Conservation (phyloP, 768 basidiomycete species). For the Rhodotorula toruloides region DNA sequence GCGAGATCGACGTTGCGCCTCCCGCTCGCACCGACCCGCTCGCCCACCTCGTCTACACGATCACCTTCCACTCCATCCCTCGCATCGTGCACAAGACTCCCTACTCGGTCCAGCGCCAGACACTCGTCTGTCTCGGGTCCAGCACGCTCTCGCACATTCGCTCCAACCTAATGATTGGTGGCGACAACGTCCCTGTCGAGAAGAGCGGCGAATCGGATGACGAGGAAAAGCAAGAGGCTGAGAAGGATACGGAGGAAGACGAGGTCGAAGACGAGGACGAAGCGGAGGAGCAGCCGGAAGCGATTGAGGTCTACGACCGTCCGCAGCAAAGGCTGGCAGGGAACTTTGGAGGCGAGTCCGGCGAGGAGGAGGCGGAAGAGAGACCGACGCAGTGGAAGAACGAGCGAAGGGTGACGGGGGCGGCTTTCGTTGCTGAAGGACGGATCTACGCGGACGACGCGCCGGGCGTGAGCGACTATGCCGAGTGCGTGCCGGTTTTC, state of each 20-base stretch:
- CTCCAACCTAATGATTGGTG: background rate
- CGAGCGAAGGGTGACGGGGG: slow-evolving; percentile 9
- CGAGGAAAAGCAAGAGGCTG: background rate
- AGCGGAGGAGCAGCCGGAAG: background rate
- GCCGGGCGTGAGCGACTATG: slow-evolving; percentile 9
- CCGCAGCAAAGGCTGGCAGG: background rate
- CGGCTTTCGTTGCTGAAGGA: slow-evolving; percentile 7
- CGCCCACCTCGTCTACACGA: slow-evolving; percentile 11
- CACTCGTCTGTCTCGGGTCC: slow-evolving; percentile 7
- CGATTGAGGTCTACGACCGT: background rate
- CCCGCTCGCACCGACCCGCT: background rate
- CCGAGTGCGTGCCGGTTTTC: background rate
- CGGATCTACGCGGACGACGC: slow-evolving; percentile 5
- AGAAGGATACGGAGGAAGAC: background rate
- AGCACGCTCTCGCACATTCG: slow-evolving; percentile 16
- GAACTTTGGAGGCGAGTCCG: background rate
- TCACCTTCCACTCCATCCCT: slow-evolving; percentile 11
- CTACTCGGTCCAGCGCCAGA: background rate
- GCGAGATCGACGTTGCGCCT: background rate
- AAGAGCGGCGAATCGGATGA: background rate
- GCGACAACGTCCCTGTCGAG: background rate
- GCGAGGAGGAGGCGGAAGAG: background rate
- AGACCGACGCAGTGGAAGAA: background rate
- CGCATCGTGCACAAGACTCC: background rate
- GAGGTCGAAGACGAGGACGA: background rate